These are phyloP conservation scores for Amoebophrya sp. DNA, from an alignment of 169 alveolate species.

Conservation along the genomic window DNA sequence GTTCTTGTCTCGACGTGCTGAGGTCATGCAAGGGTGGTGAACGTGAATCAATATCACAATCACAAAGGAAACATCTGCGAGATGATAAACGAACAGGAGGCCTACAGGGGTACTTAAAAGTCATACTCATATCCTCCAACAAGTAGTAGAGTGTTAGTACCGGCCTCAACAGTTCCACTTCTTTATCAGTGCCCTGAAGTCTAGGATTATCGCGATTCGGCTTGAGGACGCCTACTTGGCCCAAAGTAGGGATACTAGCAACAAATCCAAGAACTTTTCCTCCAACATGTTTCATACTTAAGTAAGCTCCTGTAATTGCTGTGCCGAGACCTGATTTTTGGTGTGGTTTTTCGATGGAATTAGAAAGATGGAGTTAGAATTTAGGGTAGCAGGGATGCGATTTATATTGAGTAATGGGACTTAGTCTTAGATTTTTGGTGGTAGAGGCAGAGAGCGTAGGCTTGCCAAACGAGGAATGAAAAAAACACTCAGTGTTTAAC, in stretches of 20 bases:
- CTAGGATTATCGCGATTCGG: constrained; percentile 45
- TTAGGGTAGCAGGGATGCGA: too few species aligned
- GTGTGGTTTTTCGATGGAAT: neutral
- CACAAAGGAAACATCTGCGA: too few species aligned
- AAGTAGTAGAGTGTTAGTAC: neutral
- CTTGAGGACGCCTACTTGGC: constrained; percentile 52
- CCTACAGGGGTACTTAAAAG: too few species aligned
- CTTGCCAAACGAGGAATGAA: too few species aligned
- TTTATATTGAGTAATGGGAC: neutral
- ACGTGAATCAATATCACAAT: too few species aligned
- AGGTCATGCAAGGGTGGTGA: neutral
- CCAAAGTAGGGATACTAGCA: constrained; percentile 60
- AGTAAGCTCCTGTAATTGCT: constrained; percentile 80
- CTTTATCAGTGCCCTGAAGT: constrained; percentile 53
- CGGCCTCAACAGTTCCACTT: constrained; percentile 57
- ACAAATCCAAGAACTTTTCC: constrained; percentile 77
- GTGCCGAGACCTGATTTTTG: constrained; percentile 54
- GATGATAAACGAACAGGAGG: too few species aligned
- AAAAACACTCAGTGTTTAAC: too few species aligned
- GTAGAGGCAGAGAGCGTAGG: neutral
- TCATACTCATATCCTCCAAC: too few species aligned
- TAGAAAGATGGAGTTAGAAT: too few species aligned
- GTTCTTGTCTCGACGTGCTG: neutral
- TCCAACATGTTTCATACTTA: constrained; percentile 81
- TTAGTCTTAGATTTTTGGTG: neutral